Conservation (phyloP, 805 yeast genomes). For the Ogataea ramenticola region DNA sequence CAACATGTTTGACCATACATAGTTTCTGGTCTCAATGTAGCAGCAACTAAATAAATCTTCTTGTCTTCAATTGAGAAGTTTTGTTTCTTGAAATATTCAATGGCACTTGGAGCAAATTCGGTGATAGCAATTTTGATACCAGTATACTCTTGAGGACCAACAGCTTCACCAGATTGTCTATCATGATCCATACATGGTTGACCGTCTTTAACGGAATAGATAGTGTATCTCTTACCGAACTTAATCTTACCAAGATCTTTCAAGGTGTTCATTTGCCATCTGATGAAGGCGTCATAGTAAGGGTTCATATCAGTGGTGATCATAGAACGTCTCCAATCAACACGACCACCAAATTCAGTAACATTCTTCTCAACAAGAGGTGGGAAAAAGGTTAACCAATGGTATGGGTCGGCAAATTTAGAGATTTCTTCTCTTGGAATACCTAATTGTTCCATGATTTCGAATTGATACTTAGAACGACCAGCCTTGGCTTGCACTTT, state of each 20-base stretch:
- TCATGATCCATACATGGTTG: conserved; percentile 99
- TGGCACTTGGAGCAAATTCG: conserved; percentile 52
- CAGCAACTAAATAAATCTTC: conserved; percentile 82
- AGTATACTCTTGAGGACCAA: conserved; percentile 91
- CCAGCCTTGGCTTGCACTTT: conserved; percentile 94
- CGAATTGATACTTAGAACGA: conserved; percentile 88
- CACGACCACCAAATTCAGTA: conserved; percentile 77
- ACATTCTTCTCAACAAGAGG: conserved; percentile 81
- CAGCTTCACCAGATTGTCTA: conserved; percentile 95
- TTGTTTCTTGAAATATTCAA: conserved; percentile 43
- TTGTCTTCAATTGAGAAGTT: conserved; percentile 42
- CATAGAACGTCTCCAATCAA: conserved; percentile 96
- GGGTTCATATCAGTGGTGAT: conserved; percentile 94
- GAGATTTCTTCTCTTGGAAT: conserved; percentile 75
- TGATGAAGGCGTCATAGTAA: conserved; percentile 87
- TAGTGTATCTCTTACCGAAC: conserved; percentile 97
- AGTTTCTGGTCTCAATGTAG: conserved; percentile 97
- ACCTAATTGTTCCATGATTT: conserved; percentile 93
- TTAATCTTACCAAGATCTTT: conserved; percentile 85
- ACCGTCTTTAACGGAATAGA: conserved; percentile 95
- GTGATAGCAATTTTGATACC: conserved; percentile 79
- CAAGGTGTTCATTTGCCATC: conserved; percentile 93
- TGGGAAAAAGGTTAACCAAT: conserved; percentile 92
- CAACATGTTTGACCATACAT: conserved; percentile 99
- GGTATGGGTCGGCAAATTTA: conserved; percentile 84